These are phyloP conservation scores for Vanderwaltozyma yarrowii DNA, from an alignment of 805 yeast species.

Conservation along the genomic window DNA sequence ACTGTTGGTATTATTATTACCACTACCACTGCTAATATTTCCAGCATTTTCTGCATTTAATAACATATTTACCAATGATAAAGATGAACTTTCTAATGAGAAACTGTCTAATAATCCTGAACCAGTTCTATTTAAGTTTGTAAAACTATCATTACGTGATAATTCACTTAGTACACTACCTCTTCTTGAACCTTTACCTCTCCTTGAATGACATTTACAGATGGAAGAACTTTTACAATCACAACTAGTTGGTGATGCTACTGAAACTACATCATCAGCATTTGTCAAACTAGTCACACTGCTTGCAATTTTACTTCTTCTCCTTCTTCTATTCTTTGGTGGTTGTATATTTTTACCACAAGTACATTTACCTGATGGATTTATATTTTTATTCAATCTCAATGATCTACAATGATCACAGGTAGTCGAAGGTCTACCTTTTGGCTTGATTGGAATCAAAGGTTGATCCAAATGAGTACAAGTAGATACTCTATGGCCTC, in stretches of 20 bases:
- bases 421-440: constrained; percentile 92
- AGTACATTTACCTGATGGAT: constrained; percentile 28
- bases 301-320: too few species aligned
- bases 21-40: too few species aligned
- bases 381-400: constrained; percentile 51
- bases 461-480: constrained; percentile 91
- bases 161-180: neutral
- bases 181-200: neutral
- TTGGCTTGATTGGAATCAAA: constrained; percentile 85
- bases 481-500: constrained; percentile 93
- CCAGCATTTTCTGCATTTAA: too few species aligned
- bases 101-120: neutral
- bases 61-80: neutral
- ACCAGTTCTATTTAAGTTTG: neutral
- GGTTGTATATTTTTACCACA: constrained; percentile 3
- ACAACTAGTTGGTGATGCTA: neutral
- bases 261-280: too few species aligned
- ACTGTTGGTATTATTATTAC: too few species aligned
- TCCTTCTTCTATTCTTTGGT: neutral
- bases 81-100: neutral
- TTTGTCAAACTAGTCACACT: too few species aligned
- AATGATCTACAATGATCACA: constrained; percentile 78
- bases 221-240: neutral
- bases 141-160: too few species aligned
- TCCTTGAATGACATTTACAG: constrained; percentile 1